Evolutionary conservation across 208 protist genomes (phyloP).

Genomic region (Leishmania martiniquensis): DNA sequence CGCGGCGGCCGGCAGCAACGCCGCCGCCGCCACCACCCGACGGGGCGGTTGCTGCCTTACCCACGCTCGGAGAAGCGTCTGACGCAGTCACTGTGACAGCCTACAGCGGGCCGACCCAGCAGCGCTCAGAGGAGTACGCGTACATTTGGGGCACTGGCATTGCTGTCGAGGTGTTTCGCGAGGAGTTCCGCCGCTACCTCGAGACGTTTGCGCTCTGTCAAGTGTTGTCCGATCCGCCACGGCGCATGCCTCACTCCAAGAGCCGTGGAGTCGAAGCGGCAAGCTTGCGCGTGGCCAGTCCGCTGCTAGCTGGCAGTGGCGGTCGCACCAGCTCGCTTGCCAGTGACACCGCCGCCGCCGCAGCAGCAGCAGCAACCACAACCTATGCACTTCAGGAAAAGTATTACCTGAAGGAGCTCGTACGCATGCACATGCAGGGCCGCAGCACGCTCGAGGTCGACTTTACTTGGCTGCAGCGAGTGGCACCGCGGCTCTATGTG

Average conservation of each 20-base stretch:
- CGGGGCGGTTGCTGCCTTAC: neutral
- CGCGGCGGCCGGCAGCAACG: constrained; percentile 27
- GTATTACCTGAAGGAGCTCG: constrained; percentile 79
- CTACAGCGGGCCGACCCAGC: constrained; percentile 18
- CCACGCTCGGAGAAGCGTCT: neutral
- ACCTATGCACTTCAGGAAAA: constrained; percentile 20
- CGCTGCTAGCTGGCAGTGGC: neutral
- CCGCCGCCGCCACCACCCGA: neutral
- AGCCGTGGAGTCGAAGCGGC: neutral
- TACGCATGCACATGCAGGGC: constrained; percentile 76
- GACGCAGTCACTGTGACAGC: neutral
- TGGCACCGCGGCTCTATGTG: constrained; percentile 55
- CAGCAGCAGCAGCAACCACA: constrained; percentile 8
- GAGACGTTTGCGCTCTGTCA: constrained; percentile 61
- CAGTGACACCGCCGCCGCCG: neutral
- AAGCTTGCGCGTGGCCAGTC: neutral
- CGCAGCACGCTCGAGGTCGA: constrained; percentile 75
- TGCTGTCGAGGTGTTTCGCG: constrained; percentile 81
- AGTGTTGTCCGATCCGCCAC: constrained; percentile 14
- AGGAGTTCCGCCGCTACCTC: constrained; percentile 78
- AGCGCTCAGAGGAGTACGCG: constrained; percentile 73
- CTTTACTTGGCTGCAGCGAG: constrained; percentile 57
- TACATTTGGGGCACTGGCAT: constrained; percentile 93
- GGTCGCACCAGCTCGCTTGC: constrained; percentile 6
- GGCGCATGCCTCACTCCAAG: neutral